These are phyloP conservation scores for Diaporthe helianthi DNA, from an alignment of 2,329 filamentous ascomycete genomes.

Conservation along the genomic window DNA sequence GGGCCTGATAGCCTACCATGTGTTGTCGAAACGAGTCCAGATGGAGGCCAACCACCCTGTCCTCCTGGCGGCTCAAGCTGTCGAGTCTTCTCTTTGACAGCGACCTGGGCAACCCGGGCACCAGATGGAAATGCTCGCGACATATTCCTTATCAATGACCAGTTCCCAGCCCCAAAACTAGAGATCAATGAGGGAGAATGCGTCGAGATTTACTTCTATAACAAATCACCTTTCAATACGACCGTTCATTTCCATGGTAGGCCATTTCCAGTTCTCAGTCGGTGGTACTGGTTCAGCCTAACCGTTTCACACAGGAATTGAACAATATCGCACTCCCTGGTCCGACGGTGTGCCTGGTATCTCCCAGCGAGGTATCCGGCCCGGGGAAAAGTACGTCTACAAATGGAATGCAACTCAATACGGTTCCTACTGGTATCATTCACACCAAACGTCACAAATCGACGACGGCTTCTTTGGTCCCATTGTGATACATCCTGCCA, in stretches of 20 bases:
- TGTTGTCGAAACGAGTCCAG: background rate
- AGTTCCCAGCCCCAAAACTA: slow-evolving; percentile 68
- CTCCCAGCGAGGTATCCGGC: slow-evolving; percentile 58
- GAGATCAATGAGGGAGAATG: slow-evolving; percentile 59
- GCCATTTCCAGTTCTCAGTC: background rate
- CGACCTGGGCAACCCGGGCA: background rate
- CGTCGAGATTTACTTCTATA: slow-evolving; percentile 53
- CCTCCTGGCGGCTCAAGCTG: background rate
- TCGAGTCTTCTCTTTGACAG: slow-evolving; percentile 4
- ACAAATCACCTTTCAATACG: slow-evolving; percentile 49
- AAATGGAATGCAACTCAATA: slow-evolving; percentile 62
- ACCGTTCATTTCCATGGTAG: slow-evolving; percentile 12
- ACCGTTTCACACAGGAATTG: slow-evolving; percentile 46
- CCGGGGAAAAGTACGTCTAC: slow-evolving; percentile 58
- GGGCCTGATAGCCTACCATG: background rate
- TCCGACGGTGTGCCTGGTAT: slow-evolving; percentile 67
- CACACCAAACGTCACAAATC: slow-evolving; percentile 61
- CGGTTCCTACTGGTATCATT: slow-evolving; percentile 69
- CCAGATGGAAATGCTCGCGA: slow-evolving; percentile 38
- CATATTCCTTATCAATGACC: slow-evolving; percentile 63
- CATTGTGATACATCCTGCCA: slow-evolving; percentile 55
- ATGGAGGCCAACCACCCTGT: background rate
- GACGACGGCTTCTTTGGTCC: slow-evolving; percentile 67
- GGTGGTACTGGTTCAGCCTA: background rate
- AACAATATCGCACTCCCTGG: slow-evolving; percentile 62